Base-by-base conservation (phyloP, 208 protist genomes). In the Naegleria fowleri region DNA sequence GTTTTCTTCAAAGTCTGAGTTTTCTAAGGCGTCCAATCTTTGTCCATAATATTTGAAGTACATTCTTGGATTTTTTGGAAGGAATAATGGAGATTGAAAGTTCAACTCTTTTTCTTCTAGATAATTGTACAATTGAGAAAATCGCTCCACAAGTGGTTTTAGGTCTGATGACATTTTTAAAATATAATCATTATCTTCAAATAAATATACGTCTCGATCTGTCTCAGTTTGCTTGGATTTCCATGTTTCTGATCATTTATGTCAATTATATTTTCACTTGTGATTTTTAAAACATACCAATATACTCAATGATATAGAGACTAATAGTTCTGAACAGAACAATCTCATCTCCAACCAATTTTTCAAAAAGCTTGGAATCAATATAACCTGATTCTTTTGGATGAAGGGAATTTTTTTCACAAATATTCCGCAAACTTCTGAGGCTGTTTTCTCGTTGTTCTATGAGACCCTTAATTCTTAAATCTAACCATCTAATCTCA, bases 401-500 rank as follows among this genome's bases (percentile, higher is more conserved):
- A 43, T 43, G 39, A 16, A 86, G 38, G 29, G 29, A 40, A 86
- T 7, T 43, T 79, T 36, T 79, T 43, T 25, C 9, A 39, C 85
- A 40, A 13, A 88, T 38, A 7, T 58, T 39, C 1, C 29, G 0
- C 6, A 88, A 29, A 43, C n/a, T 29, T n/a, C 40, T 58, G 5
- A 88, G 36, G 16, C 39, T 58, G 6, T 15, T 58, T 58, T 88
- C 85, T 58, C 85, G 51, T 58, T 88, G 85, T 38, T 88, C 85
- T 29, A 88, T 88, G 11, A 88, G 41, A 7, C 85, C 85, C 15
- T 40, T 39, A 40, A 88, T 88, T 33, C 85, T 29, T 33, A 88
- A 38, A 88, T 88, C 85, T 36, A 88, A 36, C 85, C 85, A 88
- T 43, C 85, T 88, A 39, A 88, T 58, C 13, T 88, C 85, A 58